Base-by-base conservation (phyloP, 345 rosid genomes). In the Triadica sebifera region DNA sequence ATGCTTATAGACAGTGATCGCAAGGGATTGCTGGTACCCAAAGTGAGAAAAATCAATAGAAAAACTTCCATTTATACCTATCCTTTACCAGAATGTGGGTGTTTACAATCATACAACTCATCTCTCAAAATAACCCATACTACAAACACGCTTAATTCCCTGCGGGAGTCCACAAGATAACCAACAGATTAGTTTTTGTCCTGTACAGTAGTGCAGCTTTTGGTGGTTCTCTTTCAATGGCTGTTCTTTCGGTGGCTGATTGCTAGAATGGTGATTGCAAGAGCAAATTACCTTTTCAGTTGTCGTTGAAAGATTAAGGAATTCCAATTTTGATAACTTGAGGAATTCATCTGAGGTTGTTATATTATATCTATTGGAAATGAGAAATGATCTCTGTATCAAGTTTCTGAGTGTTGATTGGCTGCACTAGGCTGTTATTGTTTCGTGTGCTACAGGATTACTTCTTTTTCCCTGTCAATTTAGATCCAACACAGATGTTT, bases 61-160 rank as follows among this genome's bases (percentile, higher is more conserved):
- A 90, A 94, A 81, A 92, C 93, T 74, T 89, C 97, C 7, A 83
- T 94, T 77, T 92, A 94, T 82, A 82, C 88, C 0, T 92, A 84
- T 72, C 98, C 97, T 63, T 88, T 92, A 80, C 95, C 98, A 1
- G 98, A 92, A 77, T 90, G 97, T 50, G 82, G 85, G 24, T 94
- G 97, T 77, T 90, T 94, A 56, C 92, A 80, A 52, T 77, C 87
- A 8, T 74, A 84, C 43, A 87, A 90, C 84, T 81, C 91, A 51
- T 80, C 78, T 6, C 76, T 73, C 20, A 74, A 71, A 74, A 62
- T 72, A 69, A 75, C 86, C 29, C 73, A 76, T 22, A 63, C 76
- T 57, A 38, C 52, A 43, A 66, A 62, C 47, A 45, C 49, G 64
- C 70, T n/a, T n/a, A n/a, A 51, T 67, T 67, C 77, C 64, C 71